phyloP scores from a whole-genome alignment of 2,329 filamentous ascomycete genomes.

The Colletotrichum tabaci region DNA sequence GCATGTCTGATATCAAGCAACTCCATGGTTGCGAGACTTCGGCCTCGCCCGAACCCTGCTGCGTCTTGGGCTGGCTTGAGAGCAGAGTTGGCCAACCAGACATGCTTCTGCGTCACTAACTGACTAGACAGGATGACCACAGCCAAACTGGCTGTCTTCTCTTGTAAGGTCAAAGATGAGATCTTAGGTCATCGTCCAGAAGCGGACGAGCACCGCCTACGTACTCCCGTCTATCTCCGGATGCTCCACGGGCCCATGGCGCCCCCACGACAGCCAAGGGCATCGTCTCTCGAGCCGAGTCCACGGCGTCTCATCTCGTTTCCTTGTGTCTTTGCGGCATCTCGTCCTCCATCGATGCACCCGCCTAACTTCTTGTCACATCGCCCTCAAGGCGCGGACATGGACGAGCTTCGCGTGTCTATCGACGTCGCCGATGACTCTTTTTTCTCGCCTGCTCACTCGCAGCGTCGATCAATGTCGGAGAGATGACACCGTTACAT shows the following conservation, averaged over 20 bases:
- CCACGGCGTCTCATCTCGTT: slow-evolving; percentile 17
- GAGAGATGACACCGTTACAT: slow-evolving; percentile 9
- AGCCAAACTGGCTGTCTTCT: slow-evolving; percentile 23
- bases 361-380: slow-evolving; percentile 3
- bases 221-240: slow-evolving; percentile 7
- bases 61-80: slow-evolving; percentile 1
- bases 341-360: not conserved
- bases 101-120: slow-evolving; percentile 13
- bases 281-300: slow-evolving; percentile 18
- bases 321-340: not conserved
- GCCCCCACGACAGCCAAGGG: slow-evolving; percentile 25
- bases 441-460: slow-evolving; percentile 30
- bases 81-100: slow-evolving; percentile 10
- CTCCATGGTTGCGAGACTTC: slow-evolving; percentile 23
- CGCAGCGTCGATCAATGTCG: slow-evolving; percentile 33
- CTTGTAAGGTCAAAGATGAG: not conserved
- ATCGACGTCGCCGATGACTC: slow-evolving; percentile 31
- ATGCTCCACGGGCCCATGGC: slow-evolving; percentile 16
- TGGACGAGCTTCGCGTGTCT: not conserved
- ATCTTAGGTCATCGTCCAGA: slow-evolving; percentile 34
- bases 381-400: slow-evolving; percentile 10
- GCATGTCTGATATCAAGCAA: slow-evolving; percentile 14
- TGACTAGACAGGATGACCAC: slow-evolving; percentile 26
- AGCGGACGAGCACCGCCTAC: slow-evolving; percentile 6
- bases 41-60: slow-evolving; percentile 30